phyloP scores from a whole-genome alignment of 2,329 filamentous ascomycete species.

The Ampelomyces quisqualis region DNA sequence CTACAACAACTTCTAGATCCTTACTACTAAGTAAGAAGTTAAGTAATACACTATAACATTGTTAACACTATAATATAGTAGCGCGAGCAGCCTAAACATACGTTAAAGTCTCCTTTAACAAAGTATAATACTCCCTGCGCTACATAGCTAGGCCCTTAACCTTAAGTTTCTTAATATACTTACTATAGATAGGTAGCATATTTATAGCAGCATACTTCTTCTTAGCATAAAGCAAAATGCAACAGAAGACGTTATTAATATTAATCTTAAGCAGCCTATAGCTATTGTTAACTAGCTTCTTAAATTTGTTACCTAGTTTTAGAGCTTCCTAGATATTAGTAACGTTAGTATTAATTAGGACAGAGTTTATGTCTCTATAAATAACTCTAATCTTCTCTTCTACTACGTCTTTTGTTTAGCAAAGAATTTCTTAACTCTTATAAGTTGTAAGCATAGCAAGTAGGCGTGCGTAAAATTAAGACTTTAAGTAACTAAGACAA shows the following conservation, averaged over 20 bases:
- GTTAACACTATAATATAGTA: slow-evolving; percentile 8
- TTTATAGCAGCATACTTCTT: slow-evolving; percentile 99
- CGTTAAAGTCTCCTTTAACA: slow-evolving; percentile 91
- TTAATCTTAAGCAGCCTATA: slow-evolving; percentile 95
- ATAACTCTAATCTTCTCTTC: slow-evolving; percentile 93
- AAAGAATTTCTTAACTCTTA: slow-evolving; percentile 96
- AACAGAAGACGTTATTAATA: slow-evolving; percentile 94
- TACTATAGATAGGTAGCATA: slow-evolving; percentile 83
- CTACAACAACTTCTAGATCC: slow-evolving; percentile 82
- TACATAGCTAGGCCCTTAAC: slow-evolving; percentile 99
- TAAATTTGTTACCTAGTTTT: slow-evolving; percentile 92
- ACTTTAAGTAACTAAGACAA: slow-evolving; percentile 94
- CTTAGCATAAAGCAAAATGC: slow-evolving; percentile 92
- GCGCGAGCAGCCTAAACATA: slow-evolving; percentile 41
- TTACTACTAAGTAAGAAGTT: slow-evolving; percentile 94
- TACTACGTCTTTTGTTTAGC: slow-evolving; percentile 92
- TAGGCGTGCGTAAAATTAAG: slow-evolving; percentile 93
- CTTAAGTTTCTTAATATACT: slow-evolving; percentile 91
- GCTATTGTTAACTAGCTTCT: slow-evolving; percentile 87
- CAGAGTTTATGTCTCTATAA: slow-evolving; percentile 98
- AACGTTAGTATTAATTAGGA: slow-evolving; percentile 99
- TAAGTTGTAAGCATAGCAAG: slow-evolving; percentile 93
- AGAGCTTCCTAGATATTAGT: slow-evolving; percentile 89
- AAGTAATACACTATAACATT: slow-evolving; percentile 64
- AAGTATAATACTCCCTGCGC: slow-evolving; percentile 89